phyloP scores from a whole-genome alignment of 805 yeast species.

The Myxozyma sirexii region DNA sequence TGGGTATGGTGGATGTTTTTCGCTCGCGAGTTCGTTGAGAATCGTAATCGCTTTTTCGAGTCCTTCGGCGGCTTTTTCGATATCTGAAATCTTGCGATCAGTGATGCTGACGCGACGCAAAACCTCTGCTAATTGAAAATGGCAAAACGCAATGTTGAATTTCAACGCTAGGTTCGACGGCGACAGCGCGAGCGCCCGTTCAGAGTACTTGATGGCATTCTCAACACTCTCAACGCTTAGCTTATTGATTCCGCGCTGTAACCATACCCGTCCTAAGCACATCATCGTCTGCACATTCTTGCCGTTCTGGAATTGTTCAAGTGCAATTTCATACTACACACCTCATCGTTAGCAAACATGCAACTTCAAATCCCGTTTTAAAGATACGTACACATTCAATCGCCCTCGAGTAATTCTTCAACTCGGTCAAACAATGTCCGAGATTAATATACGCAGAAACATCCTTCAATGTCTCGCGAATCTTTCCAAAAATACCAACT shows the following conservation, averaged over 20 bases:
- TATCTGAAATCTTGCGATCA: constrained; percentile 63
- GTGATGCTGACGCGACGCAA: constrained; percentile 62
- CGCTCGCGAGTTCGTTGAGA: constrained; percentile 62
- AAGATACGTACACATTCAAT: constrained; percentile 54
- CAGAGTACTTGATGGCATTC: constrained; percentile 64
- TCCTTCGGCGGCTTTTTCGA: constrained; percentile 58
- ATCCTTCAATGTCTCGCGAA: constrained; percentile 86
- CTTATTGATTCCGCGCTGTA: constrained; percentile 70
- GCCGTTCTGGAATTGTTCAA: constrained; percentile 59
- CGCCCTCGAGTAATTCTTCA: constrained; percentile 80
- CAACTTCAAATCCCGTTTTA: constrained; percentile 28
- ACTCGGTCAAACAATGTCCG: constrained; percentile 84
- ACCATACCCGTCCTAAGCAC: constrained; percentile 87
- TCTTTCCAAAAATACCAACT: constrained; percentile 80
- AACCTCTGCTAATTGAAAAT: constrained; percentile 84
- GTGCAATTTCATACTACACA: constrained; percentile 70
- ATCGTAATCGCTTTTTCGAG: constrained; percentile 63
- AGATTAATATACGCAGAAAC: constrained; percentile 79
- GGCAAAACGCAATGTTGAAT: constrained; percentile 82
- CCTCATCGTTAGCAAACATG: background rate
- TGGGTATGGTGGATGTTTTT: constrained; percentile 72
- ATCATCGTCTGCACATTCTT: constrained; percentile 69
- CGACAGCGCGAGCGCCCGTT: constrained; percentile 54
- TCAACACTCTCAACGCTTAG: constrained; percentile 62
- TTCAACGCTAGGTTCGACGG: constrained; percentile 52